Conservation (phyloP, 805 yeast species). For the Zygosaccharomyces bisporus region DNA sequence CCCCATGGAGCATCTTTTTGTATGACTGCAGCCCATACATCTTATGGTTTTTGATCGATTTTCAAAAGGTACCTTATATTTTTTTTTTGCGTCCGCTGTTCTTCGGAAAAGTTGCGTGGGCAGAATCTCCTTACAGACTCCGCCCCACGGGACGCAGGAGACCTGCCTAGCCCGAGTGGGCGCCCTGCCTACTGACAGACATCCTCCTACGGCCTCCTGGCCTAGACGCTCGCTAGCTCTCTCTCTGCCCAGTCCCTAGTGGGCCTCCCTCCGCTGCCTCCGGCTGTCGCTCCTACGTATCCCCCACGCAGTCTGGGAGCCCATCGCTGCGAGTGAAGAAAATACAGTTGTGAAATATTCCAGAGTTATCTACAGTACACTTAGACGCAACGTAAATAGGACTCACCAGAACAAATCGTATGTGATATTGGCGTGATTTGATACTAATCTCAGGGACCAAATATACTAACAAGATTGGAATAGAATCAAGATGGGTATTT, state of each 20-base stretch:
- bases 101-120: background rate
- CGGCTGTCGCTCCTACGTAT: background rate
- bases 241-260: no score
- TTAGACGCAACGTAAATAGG: conserved; percentile 14
- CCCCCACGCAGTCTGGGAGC: conserved; percentile 1
- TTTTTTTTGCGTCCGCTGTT: background rate
- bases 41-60: background rate
- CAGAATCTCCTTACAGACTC: background rate
- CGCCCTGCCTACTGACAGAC: background rate
- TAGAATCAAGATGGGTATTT: conserved; percentile 88
- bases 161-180: background rate
- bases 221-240: no score
- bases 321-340: background rate
- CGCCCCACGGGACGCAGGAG: no score
- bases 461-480: conserved; percentile 20
- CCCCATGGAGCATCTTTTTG: no score
- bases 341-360: background rate
- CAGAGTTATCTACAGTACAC: background rate
- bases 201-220: no score
- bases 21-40: no score
- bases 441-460: no score
- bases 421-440: conserved; percentile 24
- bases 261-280: background rate
- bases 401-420: conserved; percentile 34
- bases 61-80: background rate